Conservation (phyloP, 768 basidiomycete genomes). For the Podaxis sp. region DNA sequence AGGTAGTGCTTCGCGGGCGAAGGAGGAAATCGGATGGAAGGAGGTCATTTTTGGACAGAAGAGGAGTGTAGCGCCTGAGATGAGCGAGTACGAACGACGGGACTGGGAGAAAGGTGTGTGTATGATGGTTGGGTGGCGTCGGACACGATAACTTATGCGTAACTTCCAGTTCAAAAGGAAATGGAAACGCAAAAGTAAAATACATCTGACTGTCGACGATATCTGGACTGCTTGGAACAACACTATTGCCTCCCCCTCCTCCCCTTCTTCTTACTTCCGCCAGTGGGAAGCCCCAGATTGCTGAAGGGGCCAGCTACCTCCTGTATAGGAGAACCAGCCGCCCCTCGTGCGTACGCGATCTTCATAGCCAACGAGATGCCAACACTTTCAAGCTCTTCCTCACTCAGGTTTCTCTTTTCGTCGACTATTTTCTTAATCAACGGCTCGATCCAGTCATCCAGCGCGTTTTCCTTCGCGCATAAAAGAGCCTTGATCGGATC, state of each 20-base stretch:
- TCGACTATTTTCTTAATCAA: conserved; percentile 6
- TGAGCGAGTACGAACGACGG: conserved; percentile 36
- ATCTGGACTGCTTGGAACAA: neutral
- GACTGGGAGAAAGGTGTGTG: conserved; percentile 40
- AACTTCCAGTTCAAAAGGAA: conserved; percentile 12
- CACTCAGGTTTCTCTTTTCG: neutral
- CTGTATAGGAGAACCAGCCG: neutral
- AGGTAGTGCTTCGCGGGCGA: conserved; percentile 6
- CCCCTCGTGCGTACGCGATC: conserved; percentile 8
- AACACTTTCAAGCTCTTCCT: neutral
- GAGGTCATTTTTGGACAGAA: conserved; percentile 48
- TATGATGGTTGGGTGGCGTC: neutral
- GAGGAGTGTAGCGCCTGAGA: conserved; percentile 20
- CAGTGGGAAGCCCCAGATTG: neutral
- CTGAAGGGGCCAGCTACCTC: neutral
- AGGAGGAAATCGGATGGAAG: conserved; percentile 41
- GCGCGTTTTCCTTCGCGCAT: conserved; percentile 1
- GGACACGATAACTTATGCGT: neutral
- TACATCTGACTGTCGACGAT: neutral
- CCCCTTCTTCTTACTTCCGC: neutral
- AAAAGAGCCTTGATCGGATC: conserved; percentile 6
- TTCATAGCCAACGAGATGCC: neutral
- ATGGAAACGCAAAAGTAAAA: neutral
- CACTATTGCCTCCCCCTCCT: neutral
- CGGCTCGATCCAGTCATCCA: conserved; percentile 9